A percentile compares a stretch with the other conserved stretches of the same genome.
phyloP scores from a whole-genome alignment of 768 basidiomycete species.

The Omphalotus guepiniiformis region DNA sequence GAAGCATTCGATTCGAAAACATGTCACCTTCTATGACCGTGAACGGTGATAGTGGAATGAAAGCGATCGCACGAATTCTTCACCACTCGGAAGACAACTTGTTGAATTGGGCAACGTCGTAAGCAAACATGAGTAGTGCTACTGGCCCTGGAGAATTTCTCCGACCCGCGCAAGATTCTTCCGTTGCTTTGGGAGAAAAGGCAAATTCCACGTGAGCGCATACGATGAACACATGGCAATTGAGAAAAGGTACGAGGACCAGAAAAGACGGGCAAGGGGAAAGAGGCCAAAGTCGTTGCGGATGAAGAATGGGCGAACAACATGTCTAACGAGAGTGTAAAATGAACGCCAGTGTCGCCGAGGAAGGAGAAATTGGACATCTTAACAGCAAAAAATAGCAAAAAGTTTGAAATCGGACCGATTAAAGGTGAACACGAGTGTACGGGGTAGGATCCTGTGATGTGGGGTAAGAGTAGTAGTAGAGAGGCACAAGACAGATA shows the following conservation, averaged over 20 bases:
- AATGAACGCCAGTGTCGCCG: constrained; percentile 1
- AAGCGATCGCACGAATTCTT: too few species aligned
- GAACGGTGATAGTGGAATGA: too few species aligned
- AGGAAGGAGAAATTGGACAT: constrained; percentile 3
- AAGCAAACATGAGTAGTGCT: too few species aligned
- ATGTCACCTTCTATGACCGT: too few species aligned
- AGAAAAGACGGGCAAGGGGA: constrained; percentile 1
- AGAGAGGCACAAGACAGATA: neutral
- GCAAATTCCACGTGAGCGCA: too few species aligned
- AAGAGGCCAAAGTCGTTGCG: neutral
- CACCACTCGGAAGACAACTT: too few species aligned
- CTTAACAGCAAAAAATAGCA: constrained; percentile 3
- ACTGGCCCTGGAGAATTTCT: too few species aligned
- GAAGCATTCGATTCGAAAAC: too few species aligned
- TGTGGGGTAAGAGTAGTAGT: constrained; percentile 3
- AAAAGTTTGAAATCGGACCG: neutral
- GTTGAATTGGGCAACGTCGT: too few species aligned
- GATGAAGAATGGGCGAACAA: neutral
- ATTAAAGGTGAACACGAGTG: neutral
- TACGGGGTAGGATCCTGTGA: neutral
- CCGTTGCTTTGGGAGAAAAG: too few species aligned
- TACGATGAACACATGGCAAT: too few species aligned
- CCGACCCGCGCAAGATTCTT: too few species aligned
- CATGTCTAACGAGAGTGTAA: neutral
- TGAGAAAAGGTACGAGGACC: neutral